Conservation (phyloP, 2,329 filamentous ascomycete species). For the Ophiostoma perfectum region DNA sequence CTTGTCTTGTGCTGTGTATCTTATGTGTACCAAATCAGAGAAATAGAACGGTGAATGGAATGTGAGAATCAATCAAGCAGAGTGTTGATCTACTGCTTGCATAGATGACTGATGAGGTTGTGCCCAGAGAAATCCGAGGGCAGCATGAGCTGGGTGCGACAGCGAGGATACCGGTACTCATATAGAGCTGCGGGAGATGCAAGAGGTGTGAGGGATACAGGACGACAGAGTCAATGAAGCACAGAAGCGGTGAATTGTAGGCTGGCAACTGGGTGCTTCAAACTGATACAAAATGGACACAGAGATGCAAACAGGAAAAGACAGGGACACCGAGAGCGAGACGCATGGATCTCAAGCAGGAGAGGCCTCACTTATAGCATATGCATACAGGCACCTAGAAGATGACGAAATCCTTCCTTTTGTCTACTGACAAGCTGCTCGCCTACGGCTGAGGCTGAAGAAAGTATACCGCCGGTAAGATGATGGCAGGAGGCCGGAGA, state of each 20-base stretch:
- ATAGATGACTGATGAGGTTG: background rate
- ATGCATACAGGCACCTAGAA: too few species aligned
- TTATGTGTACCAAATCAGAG: too few species aligned
- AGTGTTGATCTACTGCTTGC: background rate
- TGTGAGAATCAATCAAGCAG: background rate
- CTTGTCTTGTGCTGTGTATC: background rate
- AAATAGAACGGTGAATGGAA: too few species aligned
- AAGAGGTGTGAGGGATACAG: background rate
- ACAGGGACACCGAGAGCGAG: background rate
- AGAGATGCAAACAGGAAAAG: constrained; percentile 2
- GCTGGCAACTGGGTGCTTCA: background rate
- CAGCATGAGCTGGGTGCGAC: background rate
- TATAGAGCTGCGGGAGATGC: too few species aligned
- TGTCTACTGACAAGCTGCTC: too few species aligned
- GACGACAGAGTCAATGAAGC: background rate
- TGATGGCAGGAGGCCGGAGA: too few species aligned
- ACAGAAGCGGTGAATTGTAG: background rate
- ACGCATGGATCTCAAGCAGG: background rate
- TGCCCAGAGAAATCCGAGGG: background rate
- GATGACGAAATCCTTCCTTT: too few species aligned
- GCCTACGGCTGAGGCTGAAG: too few species aligned
- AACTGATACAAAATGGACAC: too few species aligned
- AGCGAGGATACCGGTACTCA: background rate
- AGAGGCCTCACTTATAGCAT: too few species aligned
- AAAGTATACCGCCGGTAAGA: too few species aligned